A percentile compares a stretch with the other conserved stretches of the same genome.
These are phyloP conservation scores for Rhizomucor pusillus DNA, from an alignment of 371 early-diverging fungal genomes.

Conservation along the genomic window DNA sequence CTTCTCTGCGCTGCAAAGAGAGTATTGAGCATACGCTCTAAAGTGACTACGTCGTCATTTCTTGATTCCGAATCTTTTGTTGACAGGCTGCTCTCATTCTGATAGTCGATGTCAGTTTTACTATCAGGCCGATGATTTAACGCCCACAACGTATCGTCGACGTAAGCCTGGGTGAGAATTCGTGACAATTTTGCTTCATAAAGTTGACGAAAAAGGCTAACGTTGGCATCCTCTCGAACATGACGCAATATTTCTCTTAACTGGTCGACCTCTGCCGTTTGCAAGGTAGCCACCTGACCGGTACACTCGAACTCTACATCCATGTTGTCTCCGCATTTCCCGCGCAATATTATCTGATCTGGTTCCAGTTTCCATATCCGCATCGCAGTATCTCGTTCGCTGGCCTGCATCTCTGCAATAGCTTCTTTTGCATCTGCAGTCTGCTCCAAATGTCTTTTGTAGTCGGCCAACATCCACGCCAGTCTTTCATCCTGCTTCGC, in stretches of 20 bases:
- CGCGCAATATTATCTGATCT: constrained; percentile 22
- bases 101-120: background rate
- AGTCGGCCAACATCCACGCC: too few species aligned
- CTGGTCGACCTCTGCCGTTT: constrained; percentile 24
- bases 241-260: constrained; percentile 28
- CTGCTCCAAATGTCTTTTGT: too few species aligned
- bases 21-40: constrained; percentile 17
- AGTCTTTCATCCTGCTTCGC: too few species aligned
- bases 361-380: constrained; percentile 33
- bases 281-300: constrained; percentile 30
- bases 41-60: constrained; percentile 1
- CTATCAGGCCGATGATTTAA: constrained; percentile 7
- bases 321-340: constrained; percentile 29
- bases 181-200: constrained; percentile 41
- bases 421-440: too few species aligned
- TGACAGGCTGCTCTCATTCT: constrained; percentile 17
- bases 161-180: constrained; percentile 53
- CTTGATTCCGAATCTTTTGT: background rate
- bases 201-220: constrained; percentile 20
- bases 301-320: constrained; percentile 29
- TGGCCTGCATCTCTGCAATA: too few species aligned
- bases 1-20: constrained; percentile 18
- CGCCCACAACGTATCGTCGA: constrained; percentile 40
- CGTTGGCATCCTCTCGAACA: constrained; percentile 24
- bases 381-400: constrained; percentile 16